Evolutionary conservation across 768 basidiomycete genomes (phyloP).

Genomic region (Peribolospora baueri): DNA sequence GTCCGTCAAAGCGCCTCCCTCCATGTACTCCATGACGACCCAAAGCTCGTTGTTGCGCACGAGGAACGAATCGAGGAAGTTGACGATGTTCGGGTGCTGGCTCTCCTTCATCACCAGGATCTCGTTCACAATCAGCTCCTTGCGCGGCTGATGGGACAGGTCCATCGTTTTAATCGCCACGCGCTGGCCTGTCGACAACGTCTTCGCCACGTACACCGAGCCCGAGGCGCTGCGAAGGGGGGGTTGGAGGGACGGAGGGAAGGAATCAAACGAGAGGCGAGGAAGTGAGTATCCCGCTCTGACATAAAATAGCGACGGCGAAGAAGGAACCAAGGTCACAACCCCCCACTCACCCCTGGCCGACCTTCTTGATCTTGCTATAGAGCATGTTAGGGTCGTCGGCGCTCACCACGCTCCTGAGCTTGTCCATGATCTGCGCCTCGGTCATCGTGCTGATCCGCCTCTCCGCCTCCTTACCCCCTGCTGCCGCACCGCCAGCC

Average conservation of each 20-base stretch:
- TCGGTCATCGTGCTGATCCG: slow-evolving; percentile 92
- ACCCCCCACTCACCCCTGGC: slow-evolving; percentile 55
- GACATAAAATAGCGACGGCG: slow-evolving; percentile 1
- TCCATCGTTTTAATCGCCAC: slow-evolving; percentile 95
- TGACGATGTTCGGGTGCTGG: slow-evolving; percentile 74
- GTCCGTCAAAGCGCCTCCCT: slow-evolving; percentile 87
- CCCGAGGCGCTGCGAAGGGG: slow-evolving; percentile 52
- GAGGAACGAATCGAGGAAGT: slow-evolving; percentile 63
- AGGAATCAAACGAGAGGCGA: neutral
- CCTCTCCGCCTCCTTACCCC: slow-evolving; percentile 29
- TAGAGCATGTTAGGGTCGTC: slow-evolving; percentile 76
- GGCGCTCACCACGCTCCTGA: slow-evolving; percentile 59
- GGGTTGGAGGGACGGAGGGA: neutral
- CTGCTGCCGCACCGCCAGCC: no score
- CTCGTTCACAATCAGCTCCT: slow-evolving; percentile 92
- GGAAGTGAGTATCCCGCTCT: slow-evolving; percentile 1
- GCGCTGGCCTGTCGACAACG: slow-evolving; percentile 57
- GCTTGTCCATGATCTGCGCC: slow-evolving; percentile 93
- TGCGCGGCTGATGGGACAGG: slow-evolving; percentile 61
- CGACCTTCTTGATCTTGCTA: slow-evolving; percentile 95
- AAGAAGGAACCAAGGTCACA: neutral
- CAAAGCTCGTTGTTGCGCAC: slow-evolving; percentile 88
- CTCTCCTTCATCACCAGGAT: slow-evolving; percentile 99
- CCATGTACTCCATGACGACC: slow-evolving; percentile 97
- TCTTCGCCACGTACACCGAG: slow-evolving; percentile 92